Conservation (phyloP, 495 filamentous ascomycete species). For the Penicillium malachiteum region DNA sequence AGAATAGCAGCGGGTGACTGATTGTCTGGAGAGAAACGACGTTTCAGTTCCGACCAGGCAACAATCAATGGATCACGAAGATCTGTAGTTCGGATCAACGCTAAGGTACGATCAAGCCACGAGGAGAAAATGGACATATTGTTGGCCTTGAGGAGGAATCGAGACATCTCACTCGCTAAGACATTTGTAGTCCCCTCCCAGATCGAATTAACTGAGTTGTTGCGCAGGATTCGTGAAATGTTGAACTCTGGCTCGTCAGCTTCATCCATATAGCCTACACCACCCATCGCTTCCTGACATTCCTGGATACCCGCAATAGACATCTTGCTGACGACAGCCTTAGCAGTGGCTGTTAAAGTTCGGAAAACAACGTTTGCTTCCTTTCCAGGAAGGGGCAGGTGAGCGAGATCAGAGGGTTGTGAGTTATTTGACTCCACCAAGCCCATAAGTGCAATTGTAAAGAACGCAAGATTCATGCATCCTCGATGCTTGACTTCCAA, state of each 20-base stretch:
- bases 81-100: slow-evolving; percentile 10
- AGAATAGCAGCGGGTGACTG: slow-evolving; percentile 17
- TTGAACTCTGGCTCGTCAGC: slow-evolving; percentile 55
- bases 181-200: slow-evolving; percentile 81
- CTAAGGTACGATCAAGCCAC: slow-evolving; percentile 42
- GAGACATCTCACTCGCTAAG: slow-evolving; percentile 59
- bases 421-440: slow-evolving; percentile 41
- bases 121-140: slow-evolving; percentile 40
- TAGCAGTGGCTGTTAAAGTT: slow-evolving; percentile 62
- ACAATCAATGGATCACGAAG: slow-evolving; percentile 14
- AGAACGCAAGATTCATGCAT: slow-evolving; percentile 59
- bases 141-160: slow-evolving; percentile 49
- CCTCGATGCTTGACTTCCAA: slow-evolving; percentile 53
- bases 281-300: slow-evolving; percentile 67
- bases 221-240: slow-evolving; percentile 62
- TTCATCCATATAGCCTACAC: slow-evolving; percentile 70
- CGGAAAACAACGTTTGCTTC: slow-evolving; percentile 55
- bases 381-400: slow-evolving; percentile 25
- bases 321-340: slow-evolving; percentile 60
- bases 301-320: slow-evolving; percentile 55
- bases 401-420: slow-evolving; percentile 14
- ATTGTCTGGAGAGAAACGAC: slow-evolving; percentile 11
- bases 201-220: slow-evolving; percentile 63
- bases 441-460: slow-evolving; percentile 58
- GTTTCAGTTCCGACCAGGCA: slow-evolving; percentile 17